Percentiles rank a stretch among this genome's conserved stretches.
Evolutionary conservation across 2,329 filamentous ascomycete genomes (phyloP).

Genomic region (Scedosporium boydii): DNA sequence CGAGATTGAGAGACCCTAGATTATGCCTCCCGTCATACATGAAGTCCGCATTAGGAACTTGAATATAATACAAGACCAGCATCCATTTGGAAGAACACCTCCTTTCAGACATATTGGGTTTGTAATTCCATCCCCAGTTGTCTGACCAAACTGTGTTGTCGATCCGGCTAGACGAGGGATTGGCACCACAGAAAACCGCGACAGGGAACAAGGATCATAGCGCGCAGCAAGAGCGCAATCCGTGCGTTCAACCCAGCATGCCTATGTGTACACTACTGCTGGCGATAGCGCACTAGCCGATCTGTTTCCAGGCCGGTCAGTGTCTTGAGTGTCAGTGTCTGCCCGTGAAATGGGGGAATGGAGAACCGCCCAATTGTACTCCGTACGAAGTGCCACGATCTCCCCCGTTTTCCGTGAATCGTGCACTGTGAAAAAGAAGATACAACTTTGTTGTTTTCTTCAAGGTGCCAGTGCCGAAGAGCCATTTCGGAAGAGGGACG

Average conservation of each 20-base stretch:
- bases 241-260: background rate
- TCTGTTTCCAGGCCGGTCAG: no score
- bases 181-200: background rate
- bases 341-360: no score
- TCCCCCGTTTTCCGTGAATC: background rate
- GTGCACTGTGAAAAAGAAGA: background rate
- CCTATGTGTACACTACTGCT: background rate
- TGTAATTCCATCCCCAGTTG: background rate
- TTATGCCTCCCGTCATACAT: no score
- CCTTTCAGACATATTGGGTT: background rate
- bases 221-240: background rate
- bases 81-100: no score
- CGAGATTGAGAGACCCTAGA: no score
- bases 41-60: no score
- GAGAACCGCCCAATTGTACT: no score
- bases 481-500: background rate
- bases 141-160: background rate
- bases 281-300: background rate
- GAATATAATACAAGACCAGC: no score
- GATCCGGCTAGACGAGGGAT: slow-evolving; percentile 1
- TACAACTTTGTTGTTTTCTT: no score
- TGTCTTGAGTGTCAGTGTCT: background rate
- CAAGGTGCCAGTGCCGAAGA: background rate
- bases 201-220: background rate
- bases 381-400: no score